phyloP scores from a whole-genome alignment of 2,329 filamentous ascomycete genomes.

The Aspergillus nomiae region DNA sequence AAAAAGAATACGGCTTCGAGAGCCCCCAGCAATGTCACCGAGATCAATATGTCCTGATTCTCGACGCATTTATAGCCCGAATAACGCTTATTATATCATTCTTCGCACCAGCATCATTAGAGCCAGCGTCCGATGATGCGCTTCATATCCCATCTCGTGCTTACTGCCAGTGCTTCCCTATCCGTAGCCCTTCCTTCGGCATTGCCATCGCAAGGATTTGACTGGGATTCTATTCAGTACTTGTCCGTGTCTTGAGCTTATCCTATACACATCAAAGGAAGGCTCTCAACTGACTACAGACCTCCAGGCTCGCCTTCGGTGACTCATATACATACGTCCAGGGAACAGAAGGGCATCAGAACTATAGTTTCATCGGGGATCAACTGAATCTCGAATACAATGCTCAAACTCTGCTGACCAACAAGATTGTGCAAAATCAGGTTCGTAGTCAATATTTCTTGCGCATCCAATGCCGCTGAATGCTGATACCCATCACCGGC shows the following conservation, averaged over 20 bases:
- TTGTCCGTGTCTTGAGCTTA: constrained; percentile 15
- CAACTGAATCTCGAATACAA: constrained; percentile 51
- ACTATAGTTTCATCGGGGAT: constrained; percentile 60
- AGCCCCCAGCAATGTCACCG: background rate
- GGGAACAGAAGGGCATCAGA: constrained; percentile 53
- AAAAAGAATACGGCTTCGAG: background rate
- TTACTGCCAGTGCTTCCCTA: constrained; percentile 8
- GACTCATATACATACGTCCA: constrained; percentile 52
- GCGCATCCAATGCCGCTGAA: background rate
- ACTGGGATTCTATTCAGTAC: constrained; percentile 19
- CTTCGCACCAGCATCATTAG: background rate
- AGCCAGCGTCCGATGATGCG: constrained; percentile 1
- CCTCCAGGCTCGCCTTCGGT: constrained; percentile 30
- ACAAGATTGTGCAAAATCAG: constrained; percentile 55
- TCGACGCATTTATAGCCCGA: background rate
- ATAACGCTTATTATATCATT: background rate
- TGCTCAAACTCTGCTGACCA: constrained; percentile 45
- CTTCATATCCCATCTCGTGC: constrained; percentile 1
- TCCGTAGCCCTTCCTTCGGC: constrained; percentile 5
- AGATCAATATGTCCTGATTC: background rate
- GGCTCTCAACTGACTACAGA: constrained; percentile 7
- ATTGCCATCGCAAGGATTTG: constrained; percentile 5
- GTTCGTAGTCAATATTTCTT: constrained; percentile 14
- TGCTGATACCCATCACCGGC: constrained; percentile 15
- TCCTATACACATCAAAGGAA: background rate